These are phyloP conservation scores for Plasmodium gallinaceum DNA, from an alignment of 169 alveolate genomes.

Conservation along the genomic window DNA sequence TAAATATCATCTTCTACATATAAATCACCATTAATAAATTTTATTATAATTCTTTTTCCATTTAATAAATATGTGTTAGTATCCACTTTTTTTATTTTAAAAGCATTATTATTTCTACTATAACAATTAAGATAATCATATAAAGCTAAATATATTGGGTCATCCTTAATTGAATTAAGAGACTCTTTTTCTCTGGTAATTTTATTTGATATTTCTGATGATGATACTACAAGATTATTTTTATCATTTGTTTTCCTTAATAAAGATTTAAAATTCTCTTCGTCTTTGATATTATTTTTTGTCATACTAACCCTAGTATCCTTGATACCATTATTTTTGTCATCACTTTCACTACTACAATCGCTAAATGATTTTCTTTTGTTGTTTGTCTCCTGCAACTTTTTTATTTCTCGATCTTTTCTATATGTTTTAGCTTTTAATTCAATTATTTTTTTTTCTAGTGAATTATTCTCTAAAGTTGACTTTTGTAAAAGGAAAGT, in stretches of 20 bases:
- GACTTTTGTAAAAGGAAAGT: slow-evolving; percentile 60
- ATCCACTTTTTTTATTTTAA: slow-evolving; percentile 25
- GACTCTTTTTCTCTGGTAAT: not conserved
- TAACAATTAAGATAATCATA: slow-evolving; percentile 31
- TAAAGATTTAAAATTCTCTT: not conserved
- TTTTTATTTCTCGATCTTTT: slow-evolving; percentile 72
- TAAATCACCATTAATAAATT: slow-evolving; percentile 58
- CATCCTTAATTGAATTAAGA: not conserved
- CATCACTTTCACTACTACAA: slow-evolving; percentile 1
- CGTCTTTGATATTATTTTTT: slow-evolving; percentile 1
- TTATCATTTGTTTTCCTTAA: slow-evolving; percentile 28
- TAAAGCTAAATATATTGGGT: slow-evolving; percentile 39
- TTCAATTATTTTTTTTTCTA: slow-evolving; percentile 57
- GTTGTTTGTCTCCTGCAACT: slow-evolving; percentile 35
- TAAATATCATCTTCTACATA: slow-evolving; percentile 35
- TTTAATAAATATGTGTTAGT: slow-evolving; percentile 40
- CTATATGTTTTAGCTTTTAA: slow-evolving; percentile 50
- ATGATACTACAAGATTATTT: slow-evolving; percentile 13
- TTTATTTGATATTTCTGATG: slow-evolving; percentile 4
- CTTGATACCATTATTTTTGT: not conserved
- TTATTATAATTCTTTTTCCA: slow-evolving; percentile 36
- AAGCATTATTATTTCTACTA: slow-evolving; percentile 21
- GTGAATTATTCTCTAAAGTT: slow-evolving; percentile 51
- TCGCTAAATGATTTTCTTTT: slow-evolving; percentile 22
- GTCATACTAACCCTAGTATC: not conserved